Evolutionary conservation across 2,329 filamentous ascomycete genomes (phyloP), one percentile per base, ranked within the genome.

Genomic region (Colletotrichum siamense): DNA sequence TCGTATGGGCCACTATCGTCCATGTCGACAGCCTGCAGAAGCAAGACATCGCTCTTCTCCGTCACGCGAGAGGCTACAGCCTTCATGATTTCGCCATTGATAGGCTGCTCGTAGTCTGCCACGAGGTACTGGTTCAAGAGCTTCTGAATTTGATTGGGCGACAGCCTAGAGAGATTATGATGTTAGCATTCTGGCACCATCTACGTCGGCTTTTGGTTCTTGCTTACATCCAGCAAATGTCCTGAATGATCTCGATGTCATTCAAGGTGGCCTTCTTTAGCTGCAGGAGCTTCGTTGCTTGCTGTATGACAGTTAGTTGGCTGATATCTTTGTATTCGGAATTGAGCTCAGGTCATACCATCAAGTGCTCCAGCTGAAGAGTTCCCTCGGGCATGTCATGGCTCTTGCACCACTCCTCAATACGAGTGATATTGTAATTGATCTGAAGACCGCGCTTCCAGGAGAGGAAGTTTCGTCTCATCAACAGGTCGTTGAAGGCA

Each of bases 41-140:
- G 92, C 69, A 99, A 90, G 5, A 99, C 96, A 81, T 99, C 97
- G 81, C 96, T 98, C 93, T 99, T 99, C 88, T 99, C 97, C 3
- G 96, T 99, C 63, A 99, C 97, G 69, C 96, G 92, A 52, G 96
- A 98, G 9, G 98, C 97, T 69, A 99, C 98, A 9, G 97, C 97
- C 88, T 99, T 99, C 97, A 99, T 99, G 83, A 99, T 99, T 85
- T 99, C 97, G 83, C 96, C 97, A 82, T 99, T 99, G 86, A 99
- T 99, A 49, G 97, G 97, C 87, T 99, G 97, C 87, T 99, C 97
- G 85, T 99, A 99, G 86, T 99, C 97, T 76, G 97, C 97, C 73
- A 99, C 96, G 65, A 99, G 92, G 84, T 99, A 99, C 86, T 99
- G 97, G 87, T 99, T 99, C 79, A 99, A 90, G 39, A 99, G 92